Evolutionary conservation across 345 rosid genomes (phyloP).

Genomic region (Raphanus raphanistrum): DNA sequence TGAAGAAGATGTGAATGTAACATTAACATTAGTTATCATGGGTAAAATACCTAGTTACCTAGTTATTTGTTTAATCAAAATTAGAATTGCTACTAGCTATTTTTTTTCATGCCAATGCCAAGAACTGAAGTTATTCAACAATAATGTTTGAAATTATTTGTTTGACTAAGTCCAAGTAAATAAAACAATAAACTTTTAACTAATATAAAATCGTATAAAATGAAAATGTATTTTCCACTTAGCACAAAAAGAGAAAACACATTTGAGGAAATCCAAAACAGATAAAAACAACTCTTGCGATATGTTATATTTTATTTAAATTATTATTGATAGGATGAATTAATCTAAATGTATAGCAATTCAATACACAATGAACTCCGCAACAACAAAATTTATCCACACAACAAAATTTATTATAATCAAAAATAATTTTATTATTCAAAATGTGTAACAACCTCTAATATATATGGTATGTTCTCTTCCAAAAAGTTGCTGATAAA

Average conservation of each 20-base stretch:
- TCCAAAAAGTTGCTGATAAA: neutral
- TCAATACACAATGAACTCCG: neutral
- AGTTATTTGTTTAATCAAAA: neutral
- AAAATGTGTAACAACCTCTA: neutral
- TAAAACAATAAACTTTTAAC: neutral
- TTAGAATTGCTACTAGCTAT: neutral
- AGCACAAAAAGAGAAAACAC: neutral
- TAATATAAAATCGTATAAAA: neutral
- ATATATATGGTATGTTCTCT: neutral
- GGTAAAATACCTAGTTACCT: neutral
- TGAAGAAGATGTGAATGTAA: neutral
- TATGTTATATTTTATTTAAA: neutral
- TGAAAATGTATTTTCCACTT: neutral
- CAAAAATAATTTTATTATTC: neutral
- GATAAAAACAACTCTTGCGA: neutral
- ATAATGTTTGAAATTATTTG: neutral
- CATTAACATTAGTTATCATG: neutral
- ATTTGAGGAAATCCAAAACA: neutral
- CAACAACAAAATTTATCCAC: neutral
- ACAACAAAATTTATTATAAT: neutral
- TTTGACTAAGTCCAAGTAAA: constrained; percentile 11
- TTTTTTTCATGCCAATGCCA: neutral
- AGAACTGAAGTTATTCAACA: neutral
- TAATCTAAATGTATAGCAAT: neutral
- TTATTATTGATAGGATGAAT: neutral